Evolutionary conservation across 176 grass and related monocot genomes (phyloP).

Genomic region (Elaeis guineensis): DNA sequence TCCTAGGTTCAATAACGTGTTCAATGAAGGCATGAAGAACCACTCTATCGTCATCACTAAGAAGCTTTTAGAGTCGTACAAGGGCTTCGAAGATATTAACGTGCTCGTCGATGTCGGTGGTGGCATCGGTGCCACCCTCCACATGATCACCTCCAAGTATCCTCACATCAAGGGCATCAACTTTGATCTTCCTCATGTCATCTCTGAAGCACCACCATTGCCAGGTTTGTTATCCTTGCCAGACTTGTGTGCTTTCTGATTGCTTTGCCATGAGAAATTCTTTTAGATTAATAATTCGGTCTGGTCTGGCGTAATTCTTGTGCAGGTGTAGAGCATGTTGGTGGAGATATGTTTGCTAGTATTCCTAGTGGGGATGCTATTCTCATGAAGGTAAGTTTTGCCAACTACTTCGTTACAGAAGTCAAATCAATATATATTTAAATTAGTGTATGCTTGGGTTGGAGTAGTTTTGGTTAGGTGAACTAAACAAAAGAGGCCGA

Average conservation of each 20-base stretch:
- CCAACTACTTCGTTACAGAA: too few species aligned
- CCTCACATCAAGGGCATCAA: not conserved
- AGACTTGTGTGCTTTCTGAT: too few species aligned
- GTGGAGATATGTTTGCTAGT: slow-evolving; percentile 72
- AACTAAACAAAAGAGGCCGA: too few species aligned
- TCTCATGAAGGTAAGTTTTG: slow-evolving; percentile 59
- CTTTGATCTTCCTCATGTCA: not conserved
- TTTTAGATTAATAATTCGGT: too few species aligned
- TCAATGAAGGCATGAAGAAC: slow-evolving; percentile 98
- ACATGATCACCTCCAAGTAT: not conserved
- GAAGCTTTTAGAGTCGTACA: slow-evolving; percentile 74
- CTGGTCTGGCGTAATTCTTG: not conserved
- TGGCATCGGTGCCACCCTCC: not conserved
- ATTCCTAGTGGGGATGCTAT: slow-evolving; percentile 75
- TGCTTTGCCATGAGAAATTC: too few species aligned
- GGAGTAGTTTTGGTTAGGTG: too few species aligned
- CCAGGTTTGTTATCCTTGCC: slow-evolving; percentile 15
- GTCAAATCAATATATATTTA: too few species aligned
- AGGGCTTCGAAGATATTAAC: slow-evolving; percentile 46
- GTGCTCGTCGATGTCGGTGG: slow-evolving; percentile 5
- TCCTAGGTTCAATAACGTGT: slow-evolving; percentile 83
- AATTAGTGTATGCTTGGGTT: too few species aligned
- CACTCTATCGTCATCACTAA: slow-evolving; percentile 81
- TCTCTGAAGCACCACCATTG: slow-evolving; percentile 29
- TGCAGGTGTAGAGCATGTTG: slow-evolving; percentile 52